Percentiles rank a stretch among this genome's conserved stretches.
Evolutionary conservation across 352 stramenopile species (phyloP).

Genomic region (Phytophthora melonis): DNA sequence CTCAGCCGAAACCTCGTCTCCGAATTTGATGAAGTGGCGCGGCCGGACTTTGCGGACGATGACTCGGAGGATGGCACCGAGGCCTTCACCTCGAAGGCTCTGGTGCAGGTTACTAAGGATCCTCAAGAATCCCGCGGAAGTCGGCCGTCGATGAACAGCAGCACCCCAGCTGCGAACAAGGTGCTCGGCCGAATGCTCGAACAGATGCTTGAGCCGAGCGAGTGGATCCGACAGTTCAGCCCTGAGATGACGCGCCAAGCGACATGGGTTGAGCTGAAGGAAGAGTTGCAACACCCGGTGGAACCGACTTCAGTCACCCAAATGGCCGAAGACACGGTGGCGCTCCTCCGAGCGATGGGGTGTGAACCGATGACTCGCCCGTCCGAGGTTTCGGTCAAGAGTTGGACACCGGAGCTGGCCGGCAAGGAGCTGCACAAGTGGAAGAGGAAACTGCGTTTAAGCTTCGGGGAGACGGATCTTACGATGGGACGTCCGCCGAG

Average conservation of each 20-base stretch:
- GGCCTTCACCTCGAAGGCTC: no score
- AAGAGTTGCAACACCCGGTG: not conserved
- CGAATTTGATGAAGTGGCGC: conserved; percentile 2
- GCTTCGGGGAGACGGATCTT: not conserved
- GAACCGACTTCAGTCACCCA: not conserved
- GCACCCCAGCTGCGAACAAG: conserved; percentile 9
- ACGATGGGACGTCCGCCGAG: not conserved
- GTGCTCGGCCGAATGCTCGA: conserved; percentile 1
- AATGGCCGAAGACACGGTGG: conserved; percentile 2
- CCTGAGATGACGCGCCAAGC: not conserved
- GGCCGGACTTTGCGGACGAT: not conserved
- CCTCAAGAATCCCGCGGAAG: not conserved
- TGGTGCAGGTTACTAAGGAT: no score
- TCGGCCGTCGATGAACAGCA: not conserved
- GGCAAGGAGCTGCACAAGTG: not conserved
- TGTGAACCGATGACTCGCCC: conserved; percentile 4
- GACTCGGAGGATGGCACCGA: no score
- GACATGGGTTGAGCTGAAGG: conserved; percentile 1
- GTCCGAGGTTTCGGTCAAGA: not conserved
- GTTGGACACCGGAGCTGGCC: not conserved
- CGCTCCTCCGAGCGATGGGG: conserved; percentile 6
- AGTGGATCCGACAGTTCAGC: not conserved
- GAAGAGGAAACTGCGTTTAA: not conserved
- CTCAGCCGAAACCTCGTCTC: not conserved
- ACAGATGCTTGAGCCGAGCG: not conserved